phyloP scores from a whole-genome alignment of 306 rosid species.

The Pyrus betulifolia region DNA sequence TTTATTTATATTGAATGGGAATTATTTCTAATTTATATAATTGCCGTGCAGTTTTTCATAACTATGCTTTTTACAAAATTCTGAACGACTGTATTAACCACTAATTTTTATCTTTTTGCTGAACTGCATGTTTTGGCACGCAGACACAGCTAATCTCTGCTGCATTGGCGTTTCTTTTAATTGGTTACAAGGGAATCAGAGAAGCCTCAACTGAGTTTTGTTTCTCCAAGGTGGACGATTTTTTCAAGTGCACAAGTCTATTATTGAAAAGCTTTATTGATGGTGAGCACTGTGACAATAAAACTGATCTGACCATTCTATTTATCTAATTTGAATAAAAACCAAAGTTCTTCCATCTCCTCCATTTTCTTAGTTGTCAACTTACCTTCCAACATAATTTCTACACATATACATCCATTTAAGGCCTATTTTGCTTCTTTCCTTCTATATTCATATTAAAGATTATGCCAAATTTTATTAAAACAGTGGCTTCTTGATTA shows the following conservation, averaged over 20 bases:
- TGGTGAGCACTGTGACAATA: constrained; percentile 39
- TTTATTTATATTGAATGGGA: neutral
- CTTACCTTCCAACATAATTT: neutral
- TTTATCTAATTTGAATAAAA: neutral
- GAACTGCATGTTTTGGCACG: constrained; percentile 26
- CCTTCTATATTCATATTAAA: neutral
- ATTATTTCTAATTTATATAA: neutral
- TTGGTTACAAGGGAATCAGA: constrained; percentile 60
- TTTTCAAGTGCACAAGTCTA: constrained; percentile 44
- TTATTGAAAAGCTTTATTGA: constrained; percentile 45
- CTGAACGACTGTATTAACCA: constrained; percentile 1
- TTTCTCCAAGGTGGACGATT: constrained; percentile 58
- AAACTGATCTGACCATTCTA: constrained; percentile 11
- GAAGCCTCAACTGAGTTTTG: constrained; percentile 53
- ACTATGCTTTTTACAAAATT: neutral
- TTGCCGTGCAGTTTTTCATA: neutral
- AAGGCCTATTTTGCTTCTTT: neutral
- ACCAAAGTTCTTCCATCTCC: neutral
- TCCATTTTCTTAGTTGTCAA: neutral
- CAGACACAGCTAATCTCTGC: constrained; percentile 57
- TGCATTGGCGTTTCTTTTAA: constrained; percentile 59
- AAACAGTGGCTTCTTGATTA: constrained; percentile 7
- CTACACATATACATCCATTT: neutral
- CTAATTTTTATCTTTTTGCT: constrained; percentile 20
- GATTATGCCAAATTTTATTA: neutral